Base-by-base conservation (phyloP, 2,329 filamentous ascomycete genomes). In the Paecilomyces sp. region DNA sequence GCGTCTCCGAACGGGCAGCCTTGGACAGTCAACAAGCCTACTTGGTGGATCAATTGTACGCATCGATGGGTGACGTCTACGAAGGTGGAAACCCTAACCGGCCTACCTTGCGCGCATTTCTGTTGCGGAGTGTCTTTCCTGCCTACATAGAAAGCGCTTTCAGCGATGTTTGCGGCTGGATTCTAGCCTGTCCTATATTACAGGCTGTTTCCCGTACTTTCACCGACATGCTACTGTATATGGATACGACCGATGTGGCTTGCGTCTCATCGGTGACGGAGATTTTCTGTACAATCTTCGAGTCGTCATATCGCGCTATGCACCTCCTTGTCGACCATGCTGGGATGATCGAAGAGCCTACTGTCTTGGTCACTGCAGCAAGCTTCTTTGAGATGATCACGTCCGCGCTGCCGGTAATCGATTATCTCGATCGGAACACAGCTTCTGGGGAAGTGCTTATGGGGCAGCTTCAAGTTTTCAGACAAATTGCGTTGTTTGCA, bases 1-100 rank as follows among this genome's bases (percentile, higher is more conserved):
- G 80, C 4, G 80, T 87, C 5, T 81, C 79, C 12, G 83, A 86
- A 67, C 77, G 84, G 58, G 84, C 85, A 0, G 82, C 82, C 1
- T 70, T 82, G 6, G 84, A 87, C 59, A 75, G 77, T n/a, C 79
- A 85, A 62, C 84, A 86, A 63, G 63, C 64, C 1, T 84, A 85
- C 65, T 77, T 88, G 8, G 75, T 81, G 57, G 73, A 77, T 9
- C 85, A 87, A 64, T 70, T 87, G 3, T 72, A 74, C 47, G 74
- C 76, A 1, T 82, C 83, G 2, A 79, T 85, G 67, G 72, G 70
- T 28, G 73, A 75, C 3, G 72, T 69, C 0, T 72, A 75, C 34
- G 82, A 83, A 63, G 63, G 64, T 3, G 79, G 79, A 9, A 65
- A 72, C 50, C 54, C 64, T 1, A 62, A 66, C 1, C 77, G 72